Percentiles rank a stretch among this genome's conserved stretches.
Conservation (phyloP, 2,329 filamentous ascomycete genomes). For the Exutisphaerella laricina region DNA sequence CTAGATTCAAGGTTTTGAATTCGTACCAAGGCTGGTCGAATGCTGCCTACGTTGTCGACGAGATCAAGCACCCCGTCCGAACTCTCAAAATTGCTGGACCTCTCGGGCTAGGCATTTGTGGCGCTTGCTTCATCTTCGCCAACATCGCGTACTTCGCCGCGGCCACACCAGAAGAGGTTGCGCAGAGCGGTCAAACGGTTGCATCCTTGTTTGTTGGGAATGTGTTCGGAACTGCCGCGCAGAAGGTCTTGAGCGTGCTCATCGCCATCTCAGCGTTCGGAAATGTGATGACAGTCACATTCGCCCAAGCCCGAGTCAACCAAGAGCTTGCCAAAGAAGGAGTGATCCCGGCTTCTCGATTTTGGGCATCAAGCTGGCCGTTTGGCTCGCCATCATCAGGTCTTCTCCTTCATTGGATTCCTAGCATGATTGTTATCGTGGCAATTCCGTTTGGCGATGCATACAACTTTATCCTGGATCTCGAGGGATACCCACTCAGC, state of each 20-base stretch:
- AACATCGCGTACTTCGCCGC: slow-evolving; percentile 58
- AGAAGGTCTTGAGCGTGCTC: slow-evolving; percentile 51
- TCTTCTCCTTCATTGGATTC: slow-evolving; percentile 52
- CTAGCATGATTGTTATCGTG: slow-evolving; percentile 56
- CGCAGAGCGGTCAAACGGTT: slow-evolving; percentile 48
- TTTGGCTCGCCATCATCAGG: slow-evolving; percentile 57
- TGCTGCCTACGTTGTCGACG: slow-evolving; percentile 57
- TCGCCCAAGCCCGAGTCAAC: slow-evolving; percentile 53
- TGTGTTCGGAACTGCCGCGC: slow-evolving; percentile 50
- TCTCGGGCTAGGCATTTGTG: slow-evolving; percentile 45
- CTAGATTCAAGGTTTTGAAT: slow-evolving; percentile 44
- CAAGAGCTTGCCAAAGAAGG: slow-evolving; percentile 58
- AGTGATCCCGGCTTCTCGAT: slow-evolving; percentile 52
- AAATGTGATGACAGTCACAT: slow-evolving; percentile 52
- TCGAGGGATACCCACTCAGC: slow-evolving; percentile 63
- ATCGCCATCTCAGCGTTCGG: slow-evolving; percentile 55
- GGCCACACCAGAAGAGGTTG: slow-evolving; percentile 40
- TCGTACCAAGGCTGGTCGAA: slow-evolving; percentile 39
- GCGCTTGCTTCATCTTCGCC: slow-evolving; percentile 50
- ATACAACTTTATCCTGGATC: slow-evolving; percentile 61
- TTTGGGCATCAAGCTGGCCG: slow-evolving; percentile 59
- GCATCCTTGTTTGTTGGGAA: slow-evolving; percentile 55
- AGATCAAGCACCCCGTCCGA: slow-evolving; percentile 42
- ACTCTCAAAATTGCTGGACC: slow-evolving; percentile 34
- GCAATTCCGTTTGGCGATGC: slow-evolving; percentile 58